Base-by-base conservation (phyloP, 805 yeast genomes). In the Millerozyma miso region DNA sequence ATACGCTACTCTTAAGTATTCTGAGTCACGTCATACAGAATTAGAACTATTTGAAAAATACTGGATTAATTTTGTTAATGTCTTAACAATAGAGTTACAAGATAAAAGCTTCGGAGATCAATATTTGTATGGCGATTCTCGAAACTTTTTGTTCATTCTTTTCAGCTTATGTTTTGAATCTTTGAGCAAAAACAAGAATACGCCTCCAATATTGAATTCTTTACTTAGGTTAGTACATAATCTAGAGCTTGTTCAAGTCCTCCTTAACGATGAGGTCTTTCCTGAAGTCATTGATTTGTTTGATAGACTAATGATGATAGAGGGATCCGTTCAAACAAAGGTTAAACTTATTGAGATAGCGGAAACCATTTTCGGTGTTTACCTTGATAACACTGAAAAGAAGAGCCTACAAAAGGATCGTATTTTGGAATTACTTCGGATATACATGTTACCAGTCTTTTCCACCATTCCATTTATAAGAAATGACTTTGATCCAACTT, bases 151-250 rank as follows among this genome's bases (percentile, higher is more conserved):
- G 61, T 85, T 88, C 56, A 83, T 89, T 23, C 60, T 90, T 33
- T 86, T 85, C 63, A 86, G 96, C 8, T 85, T 87, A 51, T 88
- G 96, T 58, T 73, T 89, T 38, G 95, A 87, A 52, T 77, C 84
- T 0, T 69, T 89, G 47, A 74, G 84, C 14, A 64, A 56, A 41
- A 65, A 66, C 38, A 76, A 74, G 39, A 58, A 67, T 40, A 76
- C 81, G 2, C 54, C 76, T 10, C 65, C 67, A 2, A 81, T 85
- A 0, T 59, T 90, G 45, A 66, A 64, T 1, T 65, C 71, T 0
- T 52, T 67, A 43, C 59, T 58, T 29, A 73, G 79, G 42, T 67
- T 89, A 14, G 67, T 88, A 26, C 75, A 71, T 37, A 76, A 80
- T 33, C 67, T 77, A 2, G 73, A 79, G 3, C 73, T 87, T 13